phyloP scores from a whole-genome alignment of 139 green algal genomes.

The Spirogloea muscicola region DNA sequence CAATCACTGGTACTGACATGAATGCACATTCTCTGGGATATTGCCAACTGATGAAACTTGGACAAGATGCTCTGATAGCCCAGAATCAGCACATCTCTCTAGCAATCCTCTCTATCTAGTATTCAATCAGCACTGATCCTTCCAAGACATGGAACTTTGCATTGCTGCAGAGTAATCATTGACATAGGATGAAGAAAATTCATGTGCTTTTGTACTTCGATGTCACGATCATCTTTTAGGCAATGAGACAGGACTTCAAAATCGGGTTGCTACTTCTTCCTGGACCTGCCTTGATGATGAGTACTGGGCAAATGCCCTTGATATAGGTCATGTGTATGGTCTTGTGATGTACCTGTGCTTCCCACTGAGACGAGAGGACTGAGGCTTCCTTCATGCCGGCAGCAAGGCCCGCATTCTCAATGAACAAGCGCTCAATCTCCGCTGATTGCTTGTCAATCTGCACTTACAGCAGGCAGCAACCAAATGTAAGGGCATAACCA shows the following conservation, averaged over 20 bases:
- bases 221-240: background rate
- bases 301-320: background rate
- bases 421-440: constrained; percentile 43
- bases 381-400: constrained; percentile 28
- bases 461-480: background rate
- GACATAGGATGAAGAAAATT: background rate
- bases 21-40: too few relatives aligned
- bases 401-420: constrained; percentile 37
- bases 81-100: too few relatives aligned
- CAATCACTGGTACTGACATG: too few relatives aligned
- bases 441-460: constrained; percentile 43
- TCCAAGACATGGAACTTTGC: background rate
- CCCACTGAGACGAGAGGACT: constrained; percentile 34
- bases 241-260: background rate
- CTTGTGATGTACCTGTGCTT: constrained; percentile 33
- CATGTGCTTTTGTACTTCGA: background rate
- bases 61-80: too few relatives aligned
- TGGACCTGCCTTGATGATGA: background rate
- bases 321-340: background rate
- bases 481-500: too few relatives aligned
- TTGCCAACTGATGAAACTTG: too few relatives aligned
- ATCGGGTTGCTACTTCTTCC: background rate
- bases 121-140: too few relatives aligned
- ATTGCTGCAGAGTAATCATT: background rate
- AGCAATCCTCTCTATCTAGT: too few relatives aligned